phyloP scores from a whole-genome alignment of 202 grass and related monocot genomes.

The Panicum hallii region DNA sequence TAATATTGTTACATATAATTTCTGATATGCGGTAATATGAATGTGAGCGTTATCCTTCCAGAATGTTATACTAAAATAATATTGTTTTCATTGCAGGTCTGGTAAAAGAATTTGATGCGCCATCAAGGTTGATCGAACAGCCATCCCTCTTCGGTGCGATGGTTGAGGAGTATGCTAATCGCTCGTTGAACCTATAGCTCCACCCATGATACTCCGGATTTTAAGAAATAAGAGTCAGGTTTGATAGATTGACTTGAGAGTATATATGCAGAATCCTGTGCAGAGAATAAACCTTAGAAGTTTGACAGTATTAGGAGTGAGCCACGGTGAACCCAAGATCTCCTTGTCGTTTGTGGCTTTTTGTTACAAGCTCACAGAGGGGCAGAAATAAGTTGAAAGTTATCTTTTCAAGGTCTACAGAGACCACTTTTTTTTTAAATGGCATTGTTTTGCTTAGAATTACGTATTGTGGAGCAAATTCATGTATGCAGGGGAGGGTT shows the following conservation, averaged over 20 bases:
- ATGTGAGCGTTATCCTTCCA: background rate
- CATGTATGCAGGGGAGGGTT: too few relatives aligned
- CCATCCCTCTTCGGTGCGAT: constrained; percentile 52
- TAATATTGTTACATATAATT: background rate
- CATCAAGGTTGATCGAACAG: constrained; percentile 53
- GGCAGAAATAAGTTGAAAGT: background rate
- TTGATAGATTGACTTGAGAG: constrained; percentile 14
- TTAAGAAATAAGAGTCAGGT: background rate
- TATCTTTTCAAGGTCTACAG: background rate
- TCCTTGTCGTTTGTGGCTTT: background rate
- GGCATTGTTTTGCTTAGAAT: background rate
- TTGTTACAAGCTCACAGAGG: background rate
- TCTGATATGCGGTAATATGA: constrained; percentile 8
- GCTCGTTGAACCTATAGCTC: constrained; percentile 42
- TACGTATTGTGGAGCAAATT: too few relatives aligned
- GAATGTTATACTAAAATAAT: constrained; percentile 8
- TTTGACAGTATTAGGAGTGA: background rate
- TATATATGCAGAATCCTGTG: background rate
- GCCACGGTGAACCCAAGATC: background rate
- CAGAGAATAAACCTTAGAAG: background rate
- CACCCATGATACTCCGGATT: background rate
- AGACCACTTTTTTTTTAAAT: background rate
- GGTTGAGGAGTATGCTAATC: constrained; percentile 62
- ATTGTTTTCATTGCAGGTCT: constrained; percentile 40
- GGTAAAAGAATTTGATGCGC: constrained; percentile 62